A percentile compares a stretch with the other conserved stretches of the same genome.
Evolutionary conservation across 2,329 filamentous ascomycete species (phyloP).

Genomic region (Geosmithia morbida): DNA sequence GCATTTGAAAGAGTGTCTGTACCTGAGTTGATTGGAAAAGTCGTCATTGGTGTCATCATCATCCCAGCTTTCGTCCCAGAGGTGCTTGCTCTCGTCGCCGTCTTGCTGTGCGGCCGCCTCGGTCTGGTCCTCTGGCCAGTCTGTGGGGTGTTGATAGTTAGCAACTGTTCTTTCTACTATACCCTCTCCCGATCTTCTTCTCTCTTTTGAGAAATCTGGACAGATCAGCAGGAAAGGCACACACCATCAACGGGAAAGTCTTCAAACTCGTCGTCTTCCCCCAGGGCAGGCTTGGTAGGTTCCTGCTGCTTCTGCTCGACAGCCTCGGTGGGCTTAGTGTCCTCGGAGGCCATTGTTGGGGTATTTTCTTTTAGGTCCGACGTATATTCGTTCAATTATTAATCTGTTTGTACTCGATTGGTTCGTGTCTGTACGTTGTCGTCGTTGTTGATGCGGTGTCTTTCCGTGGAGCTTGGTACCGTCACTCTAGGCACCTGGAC

Average conservation of each 20-base stretch:
- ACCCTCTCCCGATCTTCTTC: too few relatives aligned
- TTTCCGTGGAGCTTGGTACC: not conserved
- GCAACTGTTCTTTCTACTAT: not conserved
- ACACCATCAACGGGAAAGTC: slow-evolving; percentile 94
- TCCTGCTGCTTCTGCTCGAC: slow-evolving; percentile 17
- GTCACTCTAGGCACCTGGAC: not conserved
- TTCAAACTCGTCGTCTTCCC: slow-evolving; percentile 98
- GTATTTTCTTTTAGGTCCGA: not conserved
- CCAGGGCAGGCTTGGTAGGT: slow-evolving; percentile 45
- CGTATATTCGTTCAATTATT: not conserved
- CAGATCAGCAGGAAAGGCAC: slow-evolving; percentile 5
- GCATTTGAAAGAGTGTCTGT: slow-evolving; percentile 17
- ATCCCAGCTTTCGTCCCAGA: slow-evolving; percentile 99
- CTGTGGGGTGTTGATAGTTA: slow-evolving; percentile 25
- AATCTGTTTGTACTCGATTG: not conserved
- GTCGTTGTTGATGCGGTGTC: not conserved
- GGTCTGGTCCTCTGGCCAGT: slow-evolving; percentile 87
- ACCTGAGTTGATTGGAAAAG: slow-evolving; percentile 91
- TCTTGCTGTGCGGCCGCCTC: slow-evolving; percentile 47
- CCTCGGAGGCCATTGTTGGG: slow-evolving; percentile 11
- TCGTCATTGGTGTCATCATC: slow-evolving; percentile 96
- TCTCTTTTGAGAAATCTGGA: not conserved
- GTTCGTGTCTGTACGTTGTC: not conserved
- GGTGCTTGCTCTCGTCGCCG: slow-evolving; percentile 51
- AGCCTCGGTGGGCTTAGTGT: slow-evolving; percentile 16